These are phyloP conservation scores for Iberis pinnata DNA, from an alignment of 345 rosid genomes.

Conservation along the genomic window DNA sequence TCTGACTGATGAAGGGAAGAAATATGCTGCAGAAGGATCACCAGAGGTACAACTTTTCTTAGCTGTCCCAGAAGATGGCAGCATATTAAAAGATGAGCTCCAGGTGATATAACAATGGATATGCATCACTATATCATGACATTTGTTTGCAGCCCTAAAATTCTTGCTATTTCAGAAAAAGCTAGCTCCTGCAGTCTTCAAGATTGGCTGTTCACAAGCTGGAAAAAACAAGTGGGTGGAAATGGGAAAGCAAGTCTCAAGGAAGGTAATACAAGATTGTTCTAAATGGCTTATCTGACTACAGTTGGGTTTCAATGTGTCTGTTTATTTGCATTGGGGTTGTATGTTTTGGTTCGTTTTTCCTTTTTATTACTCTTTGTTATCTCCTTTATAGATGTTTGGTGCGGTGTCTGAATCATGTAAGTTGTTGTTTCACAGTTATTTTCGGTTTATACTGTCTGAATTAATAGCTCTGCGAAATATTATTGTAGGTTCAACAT, in stretches of 20 bases:
- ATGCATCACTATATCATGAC: no score
- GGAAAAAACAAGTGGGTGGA: conserved; percentile 85
- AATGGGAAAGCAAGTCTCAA: conserved; percentile 75
- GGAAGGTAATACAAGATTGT: conserved; percentile 48
- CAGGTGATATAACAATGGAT: conserved; percentile 38
- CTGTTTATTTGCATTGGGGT: not conserved
- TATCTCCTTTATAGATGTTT: no score
- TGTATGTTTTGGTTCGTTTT: not conserved
- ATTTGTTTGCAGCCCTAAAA: no score
- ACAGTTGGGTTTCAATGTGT: no score
- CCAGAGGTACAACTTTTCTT: conserved; percentile 77
- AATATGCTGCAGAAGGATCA: conserved; percentile 63
- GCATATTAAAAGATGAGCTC: conserved; percentile 55
- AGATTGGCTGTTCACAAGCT: conserved; percentile 70
- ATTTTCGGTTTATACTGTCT: not conserved
- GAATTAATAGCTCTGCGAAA: not conserved
- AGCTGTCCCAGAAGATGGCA: conserved; percentile 59
- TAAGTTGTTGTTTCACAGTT: not conserved
- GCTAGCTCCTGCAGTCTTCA: conserved; percentile 53
- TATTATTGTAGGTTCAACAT: conserved; percentile 54
- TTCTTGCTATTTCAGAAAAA: conserved; percentile 49
- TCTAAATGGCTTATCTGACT: not conserved
- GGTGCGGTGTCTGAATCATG: no score
- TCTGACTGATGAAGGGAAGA: conserved; percentile 71
- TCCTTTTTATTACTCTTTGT: no score